Evolutionary conservation across 2,329 filamentous ascomycete species (phyloP), one percentile per base, ranked within the genome.

Genomic region (Plenodomus tracheiphilus): DNA sequence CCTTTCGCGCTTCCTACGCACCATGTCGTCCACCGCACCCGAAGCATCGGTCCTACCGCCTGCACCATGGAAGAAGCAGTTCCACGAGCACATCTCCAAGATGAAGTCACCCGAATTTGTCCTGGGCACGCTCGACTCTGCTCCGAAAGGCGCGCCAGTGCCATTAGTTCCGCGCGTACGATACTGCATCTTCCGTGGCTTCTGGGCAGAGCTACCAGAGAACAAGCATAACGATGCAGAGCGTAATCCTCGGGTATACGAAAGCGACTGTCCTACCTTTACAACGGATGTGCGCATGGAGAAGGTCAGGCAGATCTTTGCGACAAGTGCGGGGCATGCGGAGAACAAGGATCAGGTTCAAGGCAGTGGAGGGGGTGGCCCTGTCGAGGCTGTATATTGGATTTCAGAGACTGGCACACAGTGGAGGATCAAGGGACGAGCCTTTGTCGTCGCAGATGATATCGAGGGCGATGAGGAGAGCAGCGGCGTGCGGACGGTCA

Each of bases 231-330:
- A 94, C 72, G 75, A 83, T 28, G 87, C 89, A 2, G 79, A 84
- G 54, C 78, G 79, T 54, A 97, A 97, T 70, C 85, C 88, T 4
- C 59, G 75, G 6, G 74, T 83, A 1, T 96, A 83, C 67, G 85
- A 88, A 64, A 90, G 84, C 61, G 91, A 97, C 58, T 76, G 93
- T 60, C 82, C 88, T 2, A 87, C 88, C 1, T 86, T 97, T 65
- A 96, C 93, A 1, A 96, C 91, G 0, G 94, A 97, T 71, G 84
- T 83, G 8, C 84, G 93, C 39, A 96, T 95, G 90, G 81, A 85
- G 51, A 97, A 97, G 77, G 79, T 88, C 0, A 77, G 78, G 2
- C 87, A 97, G 71, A 73, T 97, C 3, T 83, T 85, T 53, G 76
- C 74, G 5, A 79, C 74, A 4, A 76, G 75, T 10, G 68, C 73